These are phyloP conservation scores for Thalassiosira pacifica DNA, from an alignment of 352 stramenopile species.

Conservation along the genomic window DNA sequence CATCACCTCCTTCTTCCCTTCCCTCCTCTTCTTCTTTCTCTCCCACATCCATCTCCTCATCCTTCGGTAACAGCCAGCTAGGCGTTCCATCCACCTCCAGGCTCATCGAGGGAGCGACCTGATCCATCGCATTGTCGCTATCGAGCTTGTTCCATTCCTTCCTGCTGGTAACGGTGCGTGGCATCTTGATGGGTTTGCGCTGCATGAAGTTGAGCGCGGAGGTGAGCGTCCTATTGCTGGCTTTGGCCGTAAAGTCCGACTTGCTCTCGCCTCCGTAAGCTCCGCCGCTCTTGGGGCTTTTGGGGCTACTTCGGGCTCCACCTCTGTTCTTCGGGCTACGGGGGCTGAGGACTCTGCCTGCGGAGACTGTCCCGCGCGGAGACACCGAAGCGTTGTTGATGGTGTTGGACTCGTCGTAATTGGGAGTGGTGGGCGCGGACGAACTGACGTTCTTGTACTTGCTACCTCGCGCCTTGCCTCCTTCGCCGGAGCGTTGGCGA, in stretches of 20 bases:
- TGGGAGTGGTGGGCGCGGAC: neutral
- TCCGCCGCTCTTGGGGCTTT: neutral
- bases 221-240: conserved; percentile 24
- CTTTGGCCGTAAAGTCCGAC: conserved; percentile 34
- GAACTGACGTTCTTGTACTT: conserved; percentile 23
- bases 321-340: neutral
- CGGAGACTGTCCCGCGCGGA: neutral
- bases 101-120: conserved; percentile 25
- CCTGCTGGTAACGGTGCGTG: no score
- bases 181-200: conserved; percentile 11
- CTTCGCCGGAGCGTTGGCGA: neutral
- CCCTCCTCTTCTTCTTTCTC: neutral
- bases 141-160: conserved; percentile 52
- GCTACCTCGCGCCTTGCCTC: neutral
- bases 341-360: neutral
- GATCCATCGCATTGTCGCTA: conserved; percentile 44
- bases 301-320: neutral
- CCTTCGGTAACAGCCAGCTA: conserved; percentile 24
- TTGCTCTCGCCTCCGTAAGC: conserved; percentile 25
- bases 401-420: neutral
- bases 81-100: conserved; percentile 29
- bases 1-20: neutral
- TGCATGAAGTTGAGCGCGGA: conserved; percentile 53
- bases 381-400: neutral
- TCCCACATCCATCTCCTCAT: conserved; percentile 9